phyloP scores from a whole-genome alignment of 371 early-diverging fungal species.

The Entomophthora muscae region DNA sequence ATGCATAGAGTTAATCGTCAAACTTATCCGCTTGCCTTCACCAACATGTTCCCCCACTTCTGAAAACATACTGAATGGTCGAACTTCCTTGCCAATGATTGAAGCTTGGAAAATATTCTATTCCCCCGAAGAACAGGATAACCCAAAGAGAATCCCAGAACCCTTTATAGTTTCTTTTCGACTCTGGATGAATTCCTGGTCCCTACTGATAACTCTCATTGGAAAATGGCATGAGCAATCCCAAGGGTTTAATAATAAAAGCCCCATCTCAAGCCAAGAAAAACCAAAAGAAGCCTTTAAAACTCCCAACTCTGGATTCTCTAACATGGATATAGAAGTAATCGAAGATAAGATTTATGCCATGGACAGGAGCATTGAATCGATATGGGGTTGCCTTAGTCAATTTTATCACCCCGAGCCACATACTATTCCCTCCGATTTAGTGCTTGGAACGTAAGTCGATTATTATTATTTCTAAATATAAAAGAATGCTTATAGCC shows the following conservation, averaged over 20 bases:
- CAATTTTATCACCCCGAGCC: background rate
- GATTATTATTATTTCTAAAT: background rate
- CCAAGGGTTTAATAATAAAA: background rate
- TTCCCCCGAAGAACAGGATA: background rate
- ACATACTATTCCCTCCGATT: background rate
- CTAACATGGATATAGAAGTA: background rate
- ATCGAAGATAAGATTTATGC: background rate
- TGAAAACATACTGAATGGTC: background rate
- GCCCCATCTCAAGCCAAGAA: background rate
- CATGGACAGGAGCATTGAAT: background rate
- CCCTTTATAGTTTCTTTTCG: background rate
- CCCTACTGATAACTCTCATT: background rate
- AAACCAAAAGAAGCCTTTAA: background rate
- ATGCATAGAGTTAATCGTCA: background rate
- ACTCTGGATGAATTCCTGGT: background rate
- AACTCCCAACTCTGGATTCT: background rate
- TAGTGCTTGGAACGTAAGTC: background rate
- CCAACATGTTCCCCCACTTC: background rate
- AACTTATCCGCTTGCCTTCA: background rate
- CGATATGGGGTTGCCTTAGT: background rate
- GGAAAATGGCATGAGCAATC: background rate
- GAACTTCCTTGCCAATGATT: background rate
- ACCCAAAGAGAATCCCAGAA: background rate
- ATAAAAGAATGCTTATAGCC: background rate
- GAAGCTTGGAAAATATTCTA: background rate